Percentiles rank a stretch among this genome's conserved stretches.
phyloP scores from a whole-genome alignment of 2,329 filamentous ascomycete species.

The Colletotrichum sp. region DNA sequence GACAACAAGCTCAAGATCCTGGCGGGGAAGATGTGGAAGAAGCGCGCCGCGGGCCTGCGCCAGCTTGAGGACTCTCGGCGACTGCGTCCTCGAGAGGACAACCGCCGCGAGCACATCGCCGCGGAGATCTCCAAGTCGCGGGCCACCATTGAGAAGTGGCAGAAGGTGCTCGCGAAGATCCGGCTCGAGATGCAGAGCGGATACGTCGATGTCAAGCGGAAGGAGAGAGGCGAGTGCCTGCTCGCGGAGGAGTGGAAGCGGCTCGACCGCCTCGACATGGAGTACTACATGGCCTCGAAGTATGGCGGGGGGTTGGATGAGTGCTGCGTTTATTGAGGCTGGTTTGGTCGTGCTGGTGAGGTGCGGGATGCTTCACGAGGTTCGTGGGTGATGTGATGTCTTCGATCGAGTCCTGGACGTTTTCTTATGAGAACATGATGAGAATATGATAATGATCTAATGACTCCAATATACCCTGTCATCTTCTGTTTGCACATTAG shows the following conservation, averaged over 20 bases:
- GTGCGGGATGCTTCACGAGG: not conserved
- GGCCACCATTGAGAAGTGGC: not conserved
- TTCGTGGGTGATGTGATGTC: not conserved
- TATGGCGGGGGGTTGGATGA: not conserved
- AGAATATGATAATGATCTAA: not conserved
- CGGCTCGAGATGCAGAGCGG: not conserved
- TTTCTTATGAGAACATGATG: not conserved
- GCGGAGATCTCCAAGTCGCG: not conserved
- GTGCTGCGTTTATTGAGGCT: not conserved
- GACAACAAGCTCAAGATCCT: not conserved
- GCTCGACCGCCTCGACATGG: not conserved
- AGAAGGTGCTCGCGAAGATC: not conserved
- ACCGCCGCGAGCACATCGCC: not conserved
- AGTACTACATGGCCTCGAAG: not conserved
- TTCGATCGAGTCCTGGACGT: not conserved
- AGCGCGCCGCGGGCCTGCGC: not conserved
- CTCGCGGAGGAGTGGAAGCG: not conserved
- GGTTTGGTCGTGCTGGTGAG: not conserved
- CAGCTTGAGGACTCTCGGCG: not conserved
- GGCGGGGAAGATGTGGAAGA: not conserved
- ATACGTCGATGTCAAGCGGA: accelerated
- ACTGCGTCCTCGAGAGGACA: not conserved
- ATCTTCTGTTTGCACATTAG: not conserved
- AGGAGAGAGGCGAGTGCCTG: not conserved
- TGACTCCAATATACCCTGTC: not conserved